Evolutionary conservation across 2,329 filamentous ascomycete genomes (phyloP).

Genomic region (Alternaria sp.): DNA sequence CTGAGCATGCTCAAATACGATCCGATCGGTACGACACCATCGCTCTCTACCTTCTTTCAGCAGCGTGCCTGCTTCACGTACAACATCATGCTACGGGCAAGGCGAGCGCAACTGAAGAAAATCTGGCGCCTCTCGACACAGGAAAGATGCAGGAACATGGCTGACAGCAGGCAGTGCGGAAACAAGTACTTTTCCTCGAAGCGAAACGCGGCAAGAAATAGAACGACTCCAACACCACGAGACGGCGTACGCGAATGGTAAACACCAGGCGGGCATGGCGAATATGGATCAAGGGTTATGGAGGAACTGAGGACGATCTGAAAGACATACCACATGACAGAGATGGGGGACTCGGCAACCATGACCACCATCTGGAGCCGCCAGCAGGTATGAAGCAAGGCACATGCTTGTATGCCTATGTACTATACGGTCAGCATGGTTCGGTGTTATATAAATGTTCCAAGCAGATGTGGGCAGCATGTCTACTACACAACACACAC

Average conservation of each 20-base stretch:
- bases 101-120: not conserved
- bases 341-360: not conserved
- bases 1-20: slow-evolving; percentile 99
- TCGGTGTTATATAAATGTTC: slow-evolving; percentile 36
- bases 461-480: not conserved
- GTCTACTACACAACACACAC: slow-evolving; percentile 3
- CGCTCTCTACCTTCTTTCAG: not conserved
- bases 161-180: slow-evolving; percentile 71
- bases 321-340: not conserved
- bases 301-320: not conserved
- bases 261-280: not conserved
- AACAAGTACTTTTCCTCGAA: slow-evolving; percentile 95
- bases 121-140: no score
- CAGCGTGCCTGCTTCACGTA: not conserved
- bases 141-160: not conserved
- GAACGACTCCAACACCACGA: not conserved
- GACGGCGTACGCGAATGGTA: not conserved
- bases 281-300: not conserved
- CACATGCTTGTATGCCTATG: slow-evolving; percentile 32
- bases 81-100: not conserved
- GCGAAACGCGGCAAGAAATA: slow-evolving; percentile 77
- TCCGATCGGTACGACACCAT: slow-evolving; percentile 75
- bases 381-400: not conserved
- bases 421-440: slow-evolving; percentile 42
- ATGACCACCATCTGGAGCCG: not conserved